Evolutionary conservation across 2,329 filamentous ascomycete genomes (phyloP).

Genomic region (Chalaropsis thielavioides): DNA sequence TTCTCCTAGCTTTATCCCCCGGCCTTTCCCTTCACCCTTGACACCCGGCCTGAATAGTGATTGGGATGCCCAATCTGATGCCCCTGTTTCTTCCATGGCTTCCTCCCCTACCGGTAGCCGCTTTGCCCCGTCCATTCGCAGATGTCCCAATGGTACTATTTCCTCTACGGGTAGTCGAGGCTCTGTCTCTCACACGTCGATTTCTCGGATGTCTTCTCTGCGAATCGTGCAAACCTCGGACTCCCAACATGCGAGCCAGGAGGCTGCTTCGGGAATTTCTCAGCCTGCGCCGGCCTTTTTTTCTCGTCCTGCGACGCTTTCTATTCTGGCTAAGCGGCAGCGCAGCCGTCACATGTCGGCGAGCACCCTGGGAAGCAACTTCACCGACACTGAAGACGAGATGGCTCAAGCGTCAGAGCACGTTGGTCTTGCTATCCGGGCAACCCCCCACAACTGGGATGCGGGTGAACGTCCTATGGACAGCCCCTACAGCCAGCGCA

Average conservation of each 20-base stretch:
- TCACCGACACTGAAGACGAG: slow-evolving; percentile 33
- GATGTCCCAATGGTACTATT: neutral
- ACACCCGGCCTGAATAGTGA: slow-evolving; percentile 1
- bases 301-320: neutral
- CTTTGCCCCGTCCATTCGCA: neutral
- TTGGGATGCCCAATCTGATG: slow-evolving; percentile 7
- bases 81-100: slow-evolving; percentile 13
- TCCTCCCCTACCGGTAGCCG: neutral
- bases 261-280: neutral
- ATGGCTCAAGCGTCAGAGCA: neutral
- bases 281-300: neutral
- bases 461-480: neutral
- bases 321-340: neutral
- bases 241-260: neutral
- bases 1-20: slow-evolving; percentile 16
- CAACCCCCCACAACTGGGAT: slow-evolving; percentile 20
- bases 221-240: neutral
- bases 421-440: slow-evolving; percentile 7
- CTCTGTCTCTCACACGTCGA: neutral
- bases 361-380: slow-evolving; percentile 36
- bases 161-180: neutral
- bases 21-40: slow-evolving; percentile 16
- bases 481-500: slow-evolving; percentile 22
- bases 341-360: slow-evolving; percentile 20
- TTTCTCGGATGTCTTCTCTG: neutral